phyloP scores from a whole-genome alignment of 768 basidiomycete genomes.

The Phanerochaete sordida region DNA sequence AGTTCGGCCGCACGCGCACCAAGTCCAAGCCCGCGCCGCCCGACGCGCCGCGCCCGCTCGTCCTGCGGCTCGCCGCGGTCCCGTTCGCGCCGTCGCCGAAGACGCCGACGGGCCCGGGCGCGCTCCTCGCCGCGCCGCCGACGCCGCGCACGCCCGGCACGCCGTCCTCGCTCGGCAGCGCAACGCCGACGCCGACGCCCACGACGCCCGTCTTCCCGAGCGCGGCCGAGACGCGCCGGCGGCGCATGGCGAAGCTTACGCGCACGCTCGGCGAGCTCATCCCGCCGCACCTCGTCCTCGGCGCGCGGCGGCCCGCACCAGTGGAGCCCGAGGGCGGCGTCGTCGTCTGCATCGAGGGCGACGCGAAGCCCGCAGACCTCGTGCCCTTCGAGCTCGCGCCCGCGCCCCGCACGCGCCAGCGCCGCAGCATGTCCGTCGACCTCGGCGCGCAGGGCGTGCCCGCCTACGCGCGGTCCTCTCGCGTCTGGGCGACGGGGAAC shows the following conservation, averaged over 20 bases:
- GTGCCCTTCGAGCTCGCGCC: neutral
- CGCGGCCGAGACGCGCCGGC: slow-evolving; percentile 35
- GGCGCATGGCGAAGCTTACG: slow-evolving; percentile 54
- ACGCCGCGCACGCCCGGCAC: slow-evolving; percentile 1
- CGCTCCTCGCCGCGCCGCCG: neutral
- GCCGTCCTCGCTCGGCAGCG: slow-evolving; percentile 1
- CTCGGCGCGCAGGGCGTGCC: neutral
- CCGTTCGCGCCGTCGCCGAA: neutral
- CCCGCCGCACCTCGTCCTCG: slow-evolving; percentile 50
- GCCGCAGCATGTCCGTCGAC: slow-evolving; percentile 19
- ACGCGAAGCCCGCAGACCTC: neutral
- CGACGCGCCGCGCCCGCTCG: slow-evolving; percentile 10
- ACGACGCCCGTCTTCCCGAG: slow-evolving; percentile 25
- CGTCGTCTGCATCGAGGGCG: neutral
- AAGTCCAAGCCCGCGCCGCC: neutral
- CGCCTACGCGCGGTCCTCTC: slow-evolving; percentile 8
- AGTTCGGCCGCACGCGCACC: neutral
- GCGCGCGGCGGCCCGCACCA: slow-evolving; percentile 11
- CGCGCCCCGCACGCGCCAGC: neutral
- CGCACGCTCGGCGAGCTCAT: slow-evolving; percentile 59
- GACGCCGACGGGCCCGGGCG: neutral
- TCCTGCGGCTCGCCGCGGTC: slow-evolving; percentile 7
- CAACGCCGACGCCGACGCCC: slow-evolving; percentile 15
- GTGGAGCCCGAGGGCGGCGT: neutral
- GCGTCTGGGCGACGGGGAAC: slow-evolving; percentile 21